Conservation (phyloP, 2,329 filamentous ascomycete genomes). For the Fusarium nisikadoi region DNA sequence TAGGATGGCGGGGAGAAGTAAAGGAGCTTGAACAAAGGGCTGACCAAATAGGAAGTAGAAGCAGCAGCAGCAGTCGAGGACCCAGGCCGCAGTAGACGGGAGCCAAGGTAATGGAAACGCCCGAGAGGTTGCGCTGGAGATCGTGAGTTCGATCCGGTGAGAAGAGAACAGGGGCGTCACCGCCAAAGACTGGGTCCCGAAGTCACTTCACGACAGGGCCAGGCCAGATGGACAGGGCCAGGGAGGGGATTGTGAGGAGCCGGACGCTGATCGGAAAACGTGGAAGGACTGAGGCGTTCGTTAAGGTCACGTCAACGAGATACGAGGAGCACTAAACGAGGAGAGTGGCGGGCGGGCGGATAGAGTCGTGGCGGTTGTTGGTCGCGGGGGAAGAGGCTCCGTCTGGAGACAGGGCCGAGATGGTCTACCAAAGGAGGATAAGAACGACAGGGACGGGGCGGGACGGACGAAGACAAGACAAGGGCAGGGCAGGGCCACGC, state of each 20-base stretch:
- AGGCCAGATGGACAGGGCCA: constrained; percentile 12
- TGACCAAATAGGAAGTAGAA: constrained; percentile 32
- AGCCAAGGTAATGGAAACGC: constrained; percentile 29
- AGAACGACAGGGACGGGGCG: constrained; percentile 40
- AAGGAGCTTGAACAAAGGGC: constrained; percentile 26
- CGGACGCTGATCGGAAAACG: constrained; percentile 26
- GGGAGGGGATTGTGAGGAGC: constrained; percentile 3
- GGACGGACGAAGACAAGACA: constrained; percentile 28
- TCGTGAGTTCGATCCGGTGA: constrained; percentile 43
- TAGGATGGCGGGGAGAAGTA: constrained; percentile 6
- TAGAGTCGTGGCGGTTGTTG: constrained; percentile 34
- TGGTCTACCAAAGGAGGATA: constrained; percentile 38
- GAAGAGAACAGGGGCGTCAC: constrained; percentile 38
- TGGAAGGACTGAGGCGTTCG: constrained; percentile 26
- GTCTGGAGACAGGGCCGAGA: constrained; percentile 45
- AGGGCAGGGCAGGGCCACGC: constrained; percentile 30
- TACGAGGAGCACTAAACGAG: constrained; percentile 10
- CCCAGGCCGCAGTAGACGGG: constrained; percentile 8
- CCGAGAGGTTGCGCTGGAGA: constrained; percentile 39
- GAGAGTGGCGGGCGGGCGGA: constrained; percentile 19
- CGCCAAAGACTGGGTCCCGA: constrained; percentile 40
- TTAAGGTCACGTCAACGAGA: not conserved
- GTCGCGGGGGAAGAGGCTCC: constrained; percentile 44
- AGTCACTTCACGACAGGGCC: constrained; percentile 38
- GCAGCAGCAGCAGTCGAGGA: not conserved